Evolutionary conservation across 2,329 filamentous ascomycete species (phyloP), one percentile per base, ranked within the genome.

Genomic region (Trichophyton verrucosum): DNA sequence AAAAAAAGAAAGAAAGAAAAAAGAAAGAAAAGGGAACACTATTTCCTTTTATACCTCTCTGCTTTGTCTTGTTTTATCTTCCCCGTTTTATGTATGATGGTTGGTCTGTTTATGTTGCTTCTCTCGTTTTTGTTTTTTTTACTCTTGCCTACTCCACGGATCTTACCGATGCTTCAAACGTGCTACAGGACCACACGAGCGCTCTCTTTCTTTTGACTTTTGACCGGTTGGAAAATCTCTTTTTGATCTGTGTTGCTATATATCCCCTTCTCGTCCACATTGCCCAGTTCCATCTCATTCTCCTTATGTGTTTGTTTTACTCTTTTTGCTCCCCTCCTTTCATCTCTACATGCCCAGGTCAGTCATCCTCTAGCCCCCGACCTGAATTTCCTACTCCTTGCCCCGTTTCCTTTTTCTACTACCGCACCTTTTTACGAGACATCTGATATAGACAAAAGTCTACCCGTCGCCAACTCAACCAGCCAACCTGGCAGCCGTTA

Each of bases 341-440:
- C 11, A 53, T 17, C 4, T 33, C 49, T 27, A 27, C 15, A 13
- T n/a, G 17, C 15, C 20, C 8, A 22, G 44, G 44, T 22, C 44
- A 47, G 6, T 24, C 13, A 40, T n/a, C 38, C 22, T 30, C 20
- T 24, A 9, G 30, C 27, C 27, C 27, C 27, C 6, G 27, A 30
- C 27, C 5, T 7, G 7, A 30, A 7, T 30, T 30, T 30, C 27
- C 27, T 7, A 30, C 47, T n/a, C 51, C 13, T 24, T 17, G 47
- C 47, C 33, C 42, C n/a, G n/a, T 49, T 49, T 61, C 56, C 57
- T 53, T 51, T 24, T 20, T 20, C 20, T 20, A 20, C 22, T 59
- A 53, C 51, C 53, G 61, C 27, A 62, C 61, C 24, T 47, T 63
- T 62, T 62, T 60, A 60, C 62, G 55, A 59, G 49, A 53, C 15